These are phyloP conservation scores for Solanum chiquidenum DNA, from an alignment of 257 asterid species.

Conservation along the genomic window DNA sequence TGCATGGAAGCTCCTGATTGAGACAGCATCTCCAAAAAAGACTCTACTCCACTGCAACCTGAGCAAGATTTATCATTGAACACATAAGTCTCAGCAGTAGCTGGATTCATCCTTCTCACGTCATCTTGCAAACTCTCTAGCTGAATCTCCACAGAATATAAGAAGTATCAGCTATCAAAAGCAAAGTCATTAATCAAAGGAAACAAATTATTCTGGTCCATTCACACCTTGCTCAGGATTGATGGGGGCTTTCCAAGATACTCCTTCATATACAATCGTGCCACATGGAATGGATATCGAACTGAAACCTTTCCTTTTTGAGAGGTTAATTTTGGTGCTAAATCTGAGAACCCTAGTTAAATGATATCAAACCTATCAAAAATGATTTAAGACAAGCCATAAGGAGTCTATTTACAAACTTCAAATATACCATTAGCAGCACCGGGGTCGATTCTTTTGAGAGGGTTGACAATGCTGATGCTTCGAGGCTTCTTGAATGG, in stretches of 20 bases:
- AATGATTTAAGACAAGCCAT: conserved; percentile 7
- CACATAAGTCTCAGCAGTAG: conserved; percentile 46
- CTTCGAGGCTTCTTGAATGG: conserved; percentile 89
- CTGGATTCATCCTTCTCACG: conserved; percentile 59
- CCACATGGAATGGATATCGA: conserved; percentile 50
- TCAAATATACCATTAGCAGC: conserved; percentile 44
- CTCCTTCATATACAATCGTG: conserved; percentile 58
- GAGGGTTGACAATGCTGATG: conserved; percentile 55
- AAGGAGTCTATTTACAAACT: conserved; percentile 6
- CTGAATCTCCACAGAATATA: conserved; percentile 28
- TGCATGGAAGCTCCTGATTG: conserved; percentile 64
- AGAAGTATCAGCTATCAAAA: conserved; percentile 16
- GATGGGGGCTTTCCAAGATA: conserved; percentile 52
- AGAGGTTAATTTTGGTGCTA: conserved; percentile 40
- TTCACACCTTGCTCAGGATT: conserved; percentile 43
- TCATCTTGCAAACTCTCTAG: conserved; percentile 45
- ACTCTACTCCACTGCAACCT: conserved; percentile 48
- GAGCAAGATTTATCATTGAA: conserved; percentile 35
- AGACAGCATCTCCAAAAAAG: conserved; percentile 46
- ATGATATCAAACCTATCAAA: conserved; percentile 18
- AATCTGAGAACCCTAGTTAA: conserved; percentile 50
- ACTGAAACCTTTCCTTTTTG: conserved; percentile 45
- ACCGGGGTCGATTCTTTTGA: conserved; percentile 28
- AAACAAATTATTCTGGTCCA: background rate
- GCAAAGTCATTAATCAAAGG: background rate